Evolutionary conservation across 345 rosid genomes (phyloP).

Genomic region (Brassica carinata): DNA sequence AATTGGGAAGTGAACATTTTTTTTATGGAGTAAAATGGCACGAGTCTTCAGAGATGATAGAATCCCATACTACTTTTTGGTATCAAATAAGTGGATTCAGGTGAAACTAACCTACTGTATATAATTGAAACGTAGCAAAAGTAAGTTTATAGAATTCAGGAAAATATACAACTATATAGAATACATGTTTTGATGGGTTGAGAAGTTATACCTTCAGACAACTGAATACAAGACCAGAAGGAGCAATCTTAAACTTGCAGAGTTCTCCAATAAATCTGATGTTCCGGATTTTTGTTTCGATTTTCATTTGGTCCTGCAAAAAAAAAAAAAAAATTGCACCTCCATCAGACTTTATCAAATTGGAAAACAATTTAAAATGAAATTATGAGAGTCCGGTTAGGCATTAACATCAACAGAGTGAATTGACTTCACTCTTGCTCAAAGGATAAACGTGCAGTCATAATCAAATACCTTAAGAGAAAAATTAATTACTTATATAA

Average conservation of each 20-base stretch:
- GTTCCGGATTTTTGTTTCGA: constrained; percentile 95
- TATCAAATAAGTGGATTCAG: constrained; percentile 7
- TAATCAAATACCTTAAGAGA: not conserved
- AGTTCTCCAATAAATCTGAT: constrained; percentile 98
- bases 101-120: not conserved
- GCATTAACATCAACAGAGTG: constrained; percentile 10
- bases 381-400: not conserved
- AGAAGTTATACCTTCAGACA: constrained; percentile 84
- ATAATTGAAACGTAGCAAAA: not conserved
- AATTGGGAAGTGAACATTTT: constrained; percentile 17
- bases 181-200: constrained; percentile 13
- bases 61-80: constrained; percentile 14
- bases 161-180: constrained; percentile 17
- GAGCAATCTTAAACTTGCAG: constrained; percentile 89
- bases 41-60: not conserved
- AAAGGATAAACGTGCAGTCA: constrained; percentile 22
- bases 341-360: constrained; percentile 18
- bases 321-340: constrained; percentile 18
- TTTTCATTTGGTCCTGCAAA: constrained; percentile 98
- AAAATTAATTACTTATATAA: constrained; percentile 5
- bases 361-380: not conserved
- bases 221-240: constrained; percentile 80
- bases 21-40: constrained; percentile 13
- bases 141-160: constrained; percentile 16
- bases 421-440: constrained; percentile 11